Percentiles rank a stretch among this genome's conserved stretches.
Evolutionary conservation across 164 flowering plant genomes (phyloP).

Genomic region (Umbellularia californica): DNA sequence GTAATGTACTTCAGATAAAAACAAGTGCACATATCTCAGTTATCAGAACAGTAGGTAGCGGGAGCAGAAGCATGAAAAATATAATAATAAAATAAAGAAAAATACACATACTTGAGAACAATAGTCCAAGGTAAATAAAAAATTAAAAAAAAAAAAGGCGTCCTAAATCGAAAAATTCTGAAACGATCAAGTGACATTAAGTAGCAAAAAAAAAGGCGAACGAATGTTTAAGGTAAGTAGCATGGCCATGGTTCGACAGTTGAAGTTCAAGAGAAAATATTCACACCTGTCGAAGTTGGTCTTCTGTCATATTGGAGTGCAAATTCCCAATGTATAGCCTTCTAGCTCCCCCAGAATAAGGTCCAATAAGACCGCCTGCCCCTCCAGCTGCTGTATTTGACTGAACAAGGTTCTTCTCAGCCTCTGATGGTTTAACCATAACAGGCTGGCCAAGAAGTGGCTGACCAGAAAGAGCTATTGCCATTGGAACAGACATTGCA

Average conservation of each 20-base stretch:
- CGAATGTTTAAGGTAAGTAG: no score
- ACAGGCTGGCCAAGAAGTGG: constrained; percentile 78
- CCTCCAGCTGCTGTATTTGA: constrained; percentile 56
- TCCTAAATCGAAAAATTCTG: no score
- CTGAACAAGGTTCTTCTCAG: constrained; percentile 92
- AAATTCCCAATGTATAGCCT: constrained; percentile 88
- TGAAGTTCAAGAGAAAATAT: not conserved
- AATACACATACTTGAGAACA: no score
- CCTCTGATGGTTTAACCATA: constrained; percentile 98
- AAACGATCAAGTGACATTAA: no score
- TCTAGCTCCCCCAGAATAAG: constrained; percentile 79
- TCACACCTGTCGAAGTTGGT: constrained; percentile 79
- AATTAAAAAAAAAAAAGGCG: no score
- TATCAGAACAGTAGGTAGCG: no score
- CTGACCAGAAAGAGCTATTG: constrained; percentile 97
- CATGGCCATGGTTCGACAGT: not conserved
- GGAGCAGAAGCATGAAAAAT: no score
- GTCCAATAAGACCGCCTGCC: constrained; percentile 43
- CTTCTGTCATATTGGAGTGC: constrained; percentile 76
- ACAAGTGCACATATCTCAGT: no score
- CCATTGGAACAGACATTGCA: constrained; percentile 97
- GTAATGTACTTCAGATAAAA: no score
- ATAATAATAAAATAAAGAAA: no score
- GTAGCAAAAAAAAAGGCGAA: no score
- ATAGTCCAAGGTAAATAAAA: no score